phyloP scores from a whole-genome alignment of 176 grass and related monocot genomes.

The Cymbopogon citratus region DNA sequence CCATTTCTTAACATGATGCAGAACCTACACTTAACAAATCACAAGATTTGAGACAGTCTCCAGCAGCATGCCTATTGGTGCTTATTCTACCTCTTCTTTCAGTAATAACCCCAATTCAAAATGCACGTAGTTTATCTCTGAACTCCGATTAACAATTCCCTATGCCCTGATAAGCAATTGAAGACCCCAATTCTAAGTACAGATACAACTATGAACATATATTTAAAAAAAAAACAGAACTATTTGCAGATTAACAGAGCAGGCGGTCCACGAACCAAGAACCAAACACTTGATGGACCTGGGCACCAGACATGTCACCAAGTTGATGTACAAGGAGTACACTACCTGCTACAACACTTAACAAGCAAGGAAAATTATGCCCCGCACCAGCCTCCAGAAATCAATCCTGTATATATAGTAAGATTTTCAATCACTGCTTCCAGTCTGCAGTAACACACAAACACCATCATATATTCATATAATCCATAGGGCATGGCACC shows the following conservation, averaged over 20 bases:
- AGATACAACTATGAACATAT: neutral
- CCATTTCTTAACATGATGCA: neutral
- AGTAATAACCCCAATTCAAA: neutral
- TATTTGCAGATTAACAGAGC: neutral
- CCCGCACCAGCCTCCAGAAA: neutral
- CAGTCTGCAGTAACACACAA: neutral
- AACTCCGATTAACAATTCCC: neutral
- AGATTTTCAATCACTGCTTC: neutral
- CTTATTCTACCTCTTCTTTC: too few relatives aligned
- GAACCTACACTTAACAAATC: neutral
- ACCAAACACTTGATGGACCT: neutral
- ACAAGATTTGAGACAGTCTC: neutral
- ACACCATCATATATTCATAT: neutral
- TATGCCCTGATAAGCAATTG: too few relatives aligned
- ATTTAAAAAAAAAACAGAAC: neutral
- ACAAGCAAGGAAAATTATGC: constrained; percentile 4
- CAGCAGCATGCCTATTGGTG: neutral
- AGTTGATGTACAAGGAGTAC: neutral
- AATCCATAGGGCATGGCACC: neutral
- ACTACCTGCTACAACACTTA: neutral
- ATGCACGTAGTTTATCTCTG: neutral
- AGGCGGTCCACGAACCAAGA: neutral
- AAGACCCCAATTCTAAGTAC: neutral
- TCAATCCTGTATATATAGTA: neutral
- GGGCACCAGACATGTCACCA: neutral